Evolutionary conservation across 1,284 basidiomycete genomes (phyloP).

Genomic region (Ceratobasidium sp.): DNA sequence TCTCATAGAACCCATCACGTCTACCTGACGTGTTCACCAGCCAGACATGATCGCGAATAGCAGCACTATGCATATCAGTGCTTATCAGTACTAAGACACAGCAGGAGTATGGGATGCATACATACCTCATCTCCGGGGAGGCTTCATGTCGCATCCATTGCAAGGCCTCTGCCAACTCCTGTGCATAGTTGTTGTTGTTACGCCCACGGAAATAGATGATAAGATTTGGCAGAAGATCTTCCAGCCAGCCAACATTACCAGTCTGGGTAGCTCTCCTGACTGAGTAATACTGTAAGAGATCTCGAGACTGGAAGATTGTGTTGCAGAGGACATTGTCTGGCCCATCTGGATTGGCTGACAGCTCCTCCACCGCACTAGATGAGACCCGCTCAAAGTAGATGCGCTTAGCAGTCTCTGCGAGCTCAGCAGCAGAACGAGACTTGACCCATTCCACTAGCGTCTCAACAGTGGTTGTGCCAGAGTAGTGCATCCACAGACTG

Average conservation of each 20-base stretch:
- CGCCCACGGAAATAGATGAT: background rate
- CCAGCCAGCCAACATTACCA: background rate
- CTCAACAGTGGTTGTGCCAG: background rate
- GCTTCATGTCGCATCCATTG: background rate
- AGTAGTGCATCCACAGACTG: background rate
- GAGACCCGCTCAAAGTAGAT: background rate
- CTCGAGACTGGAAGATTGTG: background rate
- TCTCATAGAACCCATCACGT: too few species aligned
- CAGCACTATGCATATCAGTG: too few species aligned
- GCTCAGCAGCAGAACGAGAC: background rate
- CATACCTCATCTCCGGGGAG: background rate
- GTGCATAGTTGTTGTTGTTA: background rate
- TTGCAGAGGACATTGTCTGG: too few species aligned
- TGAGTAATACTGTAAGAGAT: background rate
- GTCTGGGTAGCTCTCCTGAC: background rate
- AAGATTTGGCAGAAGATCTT: background rate
- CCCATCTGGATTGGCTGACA: background rate
- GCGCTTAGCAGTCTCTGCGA: background rate
- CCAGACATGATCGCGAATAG: too few species aligned
- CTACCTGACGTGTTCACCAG: too few species aligned
- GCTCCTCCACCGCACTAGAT: background rate
- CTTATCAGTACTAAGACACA: too few species aligned
- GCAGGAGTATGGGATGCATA: too few species aligned
- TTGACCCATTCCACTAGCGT: background rate
- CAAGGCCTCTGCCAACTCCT: background rate